These are phyloP conservation scores for Lachnellula willkommii DNA, from an alignment of 2,329 filamentous ascomycete genomes.

Conservation along the genomic window DNA sequence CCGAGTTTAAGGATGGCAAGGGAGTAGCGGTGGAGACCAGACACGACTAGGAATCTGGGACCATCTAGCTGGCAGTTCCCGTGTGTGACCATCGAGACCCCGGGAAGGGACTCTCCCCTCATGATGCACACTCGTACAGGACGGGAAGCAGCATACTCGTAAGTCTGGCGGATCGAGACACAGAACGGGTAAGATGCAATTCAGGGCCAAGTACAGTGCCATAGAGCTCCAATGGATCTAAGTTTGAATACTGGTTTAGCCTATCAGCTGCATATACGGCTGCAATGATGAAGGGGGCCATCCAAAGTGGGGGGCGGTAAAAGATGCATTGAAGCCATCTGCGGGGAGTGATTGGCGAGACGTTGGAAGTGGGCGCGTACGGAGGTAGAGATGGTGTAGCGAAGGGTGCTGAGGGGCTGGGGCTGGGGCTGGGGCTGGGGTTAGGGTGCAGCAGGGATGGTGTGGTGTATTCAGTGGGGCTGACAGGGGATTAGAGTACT, in stretches of 20 bases:
- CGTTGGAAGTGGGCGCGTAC: not conserved
- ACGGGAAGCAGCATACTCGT: not conserved
- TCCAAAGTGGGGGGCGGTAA: slow-evolving; percentile 5
- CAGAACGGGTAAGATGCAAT: not conserved
- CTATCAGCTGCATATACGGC: slow-evolving; percentile 1
- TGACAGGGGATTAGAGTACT: not conserved
- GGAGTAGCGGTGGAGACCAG: slow-evolving; percentile 5
- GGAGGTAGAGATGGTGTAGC: slow-evolving; percentile 1
- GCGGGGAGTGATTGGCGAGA: not conserved
- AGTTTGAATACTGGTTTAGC: not conserved
- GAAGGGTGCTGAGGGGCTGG: not conserved
- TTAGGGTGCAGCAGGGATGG: not conserved
- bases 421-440: not conserved
- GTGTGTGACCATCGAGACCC: slow-evolving; percentile 7
- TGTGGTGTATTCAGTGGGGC: not conserved
- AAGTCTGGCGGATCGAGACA: not conserved
- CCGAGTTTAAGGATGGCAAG: slow-evolving; percentile 27
- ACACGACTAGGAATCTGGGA: not conserved
- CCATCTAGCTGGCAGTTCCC: slow-evolving; percentile 1
- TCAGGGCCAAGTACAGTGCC: slow-evolving; percentile 3
- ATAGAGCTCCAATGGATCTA: slow-evolving; percentile 9
- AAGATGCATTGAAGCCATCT: not conserved
- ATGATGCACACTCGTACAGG: slow-evolving; percentile 3
- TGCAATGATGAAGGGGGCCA: not conserved
- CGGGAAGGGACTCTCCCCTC: not conserved